Conservation (phyloP, 2,329 filamentous ascomycete genomes). For the Fulvia fulva region DNA sequence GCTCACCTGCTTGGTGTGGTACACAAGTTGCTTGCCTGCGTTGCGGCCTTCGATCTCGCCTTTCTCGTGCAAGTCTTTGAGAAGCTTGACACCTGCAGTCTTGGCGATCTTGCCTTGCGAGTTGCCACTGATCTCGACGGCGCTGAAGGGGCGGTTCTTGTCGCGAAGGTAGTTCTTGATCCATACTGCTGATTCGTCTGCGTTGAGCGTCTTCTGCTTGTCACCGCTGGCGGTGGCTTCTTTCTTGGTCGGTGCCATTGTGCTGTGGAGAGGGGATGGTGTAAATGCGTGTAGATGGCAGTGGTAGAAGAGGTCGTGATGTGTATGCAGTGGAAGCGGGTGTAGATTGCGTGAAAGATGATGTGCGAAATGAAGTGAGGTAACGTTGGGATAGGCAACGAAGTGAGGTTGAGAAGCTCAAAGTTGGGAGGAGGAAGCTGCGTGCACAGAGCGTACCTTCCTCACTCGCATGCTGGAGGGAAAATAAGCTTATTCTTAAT, state of each 20-base stretch:
- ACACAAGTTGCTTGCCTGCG: slow-evolving; percentile 60
- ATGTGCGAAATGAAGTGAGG: background rate
- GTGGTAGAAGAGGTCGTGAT: background rate
- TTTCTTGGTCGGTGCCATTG: slow-evolving; percentile 33
- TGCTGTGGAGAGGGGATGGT: background rate
- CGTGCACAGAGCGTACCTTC: slow-evolving; percentile 1
- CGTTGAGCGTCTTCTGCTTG: slow-evolving; percentile 29
- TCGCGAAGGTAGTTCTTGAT: slow-evolving; percentile 32
- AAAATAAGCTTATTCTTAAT: background rate
- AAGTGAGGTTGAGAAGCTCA: background rate
- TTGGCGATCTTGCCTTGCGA: slow-evolving; percentile 35
- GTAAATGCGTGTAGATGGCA: background rate
- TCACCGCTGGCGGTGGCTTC: slow-evolving; percentile 13
- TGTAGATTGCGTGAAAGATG: background rate
- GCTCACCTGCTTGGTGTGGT: slow-evolving; percentile 50
- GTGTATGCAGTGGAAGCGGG: background rate
- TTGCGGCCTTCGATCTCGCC: slow-evolving; percentile 56
- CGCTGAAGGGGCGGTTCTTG: slow-evolving; percentile 34
- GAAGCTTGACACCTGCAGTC: slow-evolving; percentile 55
- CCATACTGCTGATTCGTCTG: slow-evolving; percentile 28
- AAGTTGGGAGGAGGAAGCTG: background rate
- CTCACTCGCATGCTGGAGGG: background rate
- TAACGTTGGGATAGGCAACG: background rate
- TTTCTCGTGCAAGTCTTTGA: slow-evolving; percentile 60
- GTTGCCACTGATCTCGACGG: slow-evolving; percentile 35